Base-by-base conservation (phyloP, 2,329 filamentous ascomycete genomes). In the Xylariaceae sp. region DNA sequence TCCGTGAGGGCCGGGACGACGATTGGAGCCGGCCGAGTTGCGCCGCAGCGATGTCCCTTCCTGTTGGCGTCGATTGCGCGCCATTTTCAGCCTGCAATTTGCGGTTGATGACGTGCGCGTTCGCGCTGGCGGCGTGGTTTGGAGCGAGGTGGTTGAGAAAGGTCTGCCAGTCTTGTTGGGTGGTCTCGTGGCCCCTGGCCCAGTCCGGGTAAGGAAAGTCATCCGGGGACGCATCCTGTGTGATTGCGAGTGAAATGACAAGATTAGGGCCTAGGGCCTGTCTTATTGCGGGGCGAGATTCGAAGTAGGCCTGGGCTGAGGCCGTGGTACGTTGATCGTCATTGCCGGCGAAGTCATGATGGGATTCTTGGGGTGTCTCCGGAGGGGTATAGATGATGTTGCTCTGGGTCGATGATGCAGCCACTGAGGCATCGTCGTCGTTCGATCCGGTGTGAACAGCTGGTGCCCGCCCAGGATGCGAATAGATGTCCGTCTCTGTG, bases 131-230 rank as follows among this genome's bases (percentile, higher is more conserved):
- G 3, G 73, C 70, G 65, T 81, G 77, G 50, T 80, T 71, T 0
- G 84, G 82, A 20, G 86, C 67, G 16, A 86, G 68, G 57, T 79
- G 80, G 62, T 85, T 85, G 44, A 83, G 61, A 67, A 87, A 86
- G 0, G 83, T 85, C 37, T 77, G 75, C 84, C 84, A 87, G 65
- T 87, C 83, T 62, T 81, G 77, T 14, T 70, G 62, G 1, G 72
- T 76, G 12, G 84, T 74, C 50, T 83, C 81, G 40, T 76, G 77
- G 4, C 61, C 61, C 5, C 67, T 70, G 65, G 75, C 75, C 29
- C 70, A 71, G 9, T 61, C 49, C 1, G 71, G 74, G 50, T 76
- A 81, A 0, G 80, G 77, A 9, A 83, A 71, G 50, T 79, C 74
- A 5, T 74, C 71, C 0, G 78, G 75, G 2, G 70, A 64, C n/a